phyloP scores from a whole-genome alignment of 371 early-diverging fungal genomes.

The Mucor sp. region DNA sequence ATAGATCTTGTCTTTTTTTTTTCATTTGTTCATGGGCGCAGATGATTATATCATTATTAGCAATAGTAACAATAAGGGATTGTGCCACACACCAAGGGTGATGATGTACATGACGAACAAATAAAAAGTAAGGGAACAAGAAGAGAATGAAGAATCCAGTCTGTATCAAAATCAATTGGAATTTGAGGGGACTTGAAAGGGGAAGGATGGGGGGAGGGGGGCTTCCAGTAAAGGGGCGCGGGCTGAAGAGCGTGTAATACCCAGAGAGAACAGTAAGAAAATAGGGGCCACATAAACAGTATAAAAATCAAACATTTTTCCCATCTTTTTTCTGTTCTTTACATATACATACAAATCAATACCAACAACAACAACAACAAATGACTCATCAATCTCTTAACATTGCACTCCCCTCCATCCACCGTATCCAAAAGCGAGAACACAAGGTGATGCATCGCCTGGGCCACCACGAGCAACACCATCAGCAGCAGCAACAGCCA shows the following conservation, averaged over 20 bases:
- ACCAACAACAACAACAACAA: not conserved
- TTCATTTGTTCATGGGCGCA: not conserved
- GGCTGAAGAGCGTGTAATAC: too few species aligned
- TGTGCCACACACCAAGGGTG: slow-evolving; percentile 1
- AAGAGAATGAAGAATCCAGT: slow-evolving; percentile 22
- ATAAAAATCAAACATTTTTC: slow-evolving; percentile 10
- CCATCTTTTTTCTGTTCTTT: slow-evolving; percentile 9
- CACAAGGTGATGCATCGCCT: not conserved
- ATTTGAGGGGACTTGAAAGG: slow-evolving; percentile 25
- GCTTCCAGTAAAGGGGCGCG: not conserved
- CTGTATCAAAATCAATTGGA: slow-evolving; percentile 46
- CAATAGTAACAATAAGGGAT: not conserved
- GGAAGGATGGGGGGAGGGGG: slow-evolving; percentile 3
- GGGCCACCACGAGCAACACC: slow-evolving; percentile 4
- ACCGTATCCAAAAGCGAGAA: slow-evolving; percentile 12
- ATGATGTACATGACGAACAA: not conserved
- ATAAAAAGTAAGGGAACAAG: slow-evolving; percentile 6
- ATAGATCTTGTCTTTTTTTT: not conserved
- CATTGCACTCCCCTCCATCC: slow-evolving; percentile 29
- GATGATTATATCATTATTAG: not conserved
- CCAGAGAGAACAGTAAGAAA: too few species aligned
- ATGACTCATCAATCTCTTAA: slow-evolving; percentile 25
- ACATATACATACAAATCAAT: not conserved
- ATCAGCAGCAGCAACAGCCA: not conserved
- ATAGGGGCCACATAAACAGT: not conserved